A percentile compares a stretch with the other conserved stretches of the same genome.
Conservation (phyloP, 352 stramenopile genomes). For the Globisporangium polare region DNA sequence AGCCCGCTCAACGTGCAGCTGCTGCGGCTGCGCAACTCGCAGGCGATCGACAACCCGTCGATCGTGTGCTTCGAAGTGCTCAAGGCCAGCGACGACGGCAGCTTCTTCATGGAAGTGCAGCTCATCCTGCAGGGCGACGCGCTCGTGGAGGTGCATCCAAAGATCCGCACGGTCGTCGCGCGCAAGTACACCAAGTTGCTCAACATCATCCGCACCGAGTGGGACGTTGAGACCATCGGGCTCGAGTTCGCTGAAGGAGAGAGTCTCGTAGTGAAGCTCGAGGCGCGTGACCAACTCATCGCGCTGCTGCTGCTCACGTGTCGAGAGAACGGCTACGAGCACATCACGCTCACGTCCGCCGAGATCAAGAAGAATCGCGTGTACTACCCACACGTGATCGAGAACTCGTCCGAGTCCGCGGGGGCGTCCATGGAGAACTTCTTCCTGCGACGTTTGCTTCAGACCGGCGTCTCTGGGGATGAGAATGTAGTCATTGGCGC, state of each 20-base stretch:
- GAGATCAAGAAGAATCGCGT: conserved; percentile 51
- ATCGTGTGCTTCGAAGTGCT: conserved; percentile 67
- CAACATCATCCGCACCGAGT: conserved; percentile 48
- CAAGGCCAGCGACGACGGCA: conserved; percentile 35
- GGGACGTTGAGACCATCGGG: conserved; percentile 48
- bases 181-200: conserved; percentile 53
- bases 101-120: conserved; percentile 51
- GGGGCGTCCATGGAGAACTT: conserved; percentile 46
- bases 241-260: conserved; percentile 67
- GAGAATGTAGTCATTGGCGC: conserved; percentile 10
- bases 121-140: conserved; percentile 58
- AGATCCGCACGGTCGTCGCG: conserved; percentile 46
- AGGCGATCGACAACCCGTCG: conserved; percentile 50
- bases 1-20: conserved; percentile 44
- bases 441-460: conserved; percentile 46
- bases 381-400: conserved; percentile 53
- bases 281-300: conserved; percentile 60
- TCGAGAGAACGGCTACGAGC: conserved; percentile 50
- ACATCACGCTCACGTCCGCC: conserved; percentile 35
- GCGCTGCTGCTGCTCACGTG: conserved; percentile 58
- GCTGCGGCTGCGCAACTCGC: conserved; percentile 52
- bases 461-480: conserved; percentile 19
- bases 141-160: conserved; percentile 64
- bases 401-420: conserved; percentile 20
- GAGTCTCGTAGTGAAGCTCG: conserved; percentile 45